Evolutionary conservation across 1,284 basidiomycete species (phyloP), one percentile per base, ranked within the genome.

Genomic region (Ustilago nuda): DNA sequence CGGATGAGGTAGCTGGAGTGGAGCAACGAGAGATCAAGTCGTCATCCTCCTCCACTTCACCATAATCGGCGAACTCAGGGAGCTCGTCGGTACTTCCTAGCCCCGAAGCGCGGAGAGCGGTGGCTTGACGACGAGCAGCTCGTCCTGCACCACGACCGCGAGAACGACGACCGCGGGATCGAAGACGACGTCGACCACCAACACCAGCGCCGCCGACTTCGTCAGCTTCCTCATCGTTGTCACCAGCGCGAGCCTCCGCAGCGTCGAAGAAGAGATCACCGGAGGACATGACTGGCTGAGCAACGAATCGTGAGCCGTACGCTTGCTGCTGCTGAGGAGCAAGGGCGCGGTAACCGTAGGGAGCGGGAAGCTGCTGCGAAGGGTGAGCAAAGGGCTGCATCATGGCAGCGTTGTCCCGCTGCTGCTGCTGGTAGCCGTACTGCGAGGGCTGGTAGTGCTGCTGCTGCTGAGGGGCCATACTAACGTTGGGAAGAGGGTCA

Each of bases 111-210:
- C 66, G 54, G 4, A 79, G 46, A 3, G 79, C 79, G 3, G 79
- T 78, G 1, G 79, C 79, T 57, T 75, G 72, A 33, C 79, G 67
- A 50, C 79, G 66, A 3, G 79, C 79, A 1, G 79, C 79, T 6
- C 79, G 62, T 8, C 79, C 79, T 1, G 79, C 79, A 15, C 79
- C 79, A n/a, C 79, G 70, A 8, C 79, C 79, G 11, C 79, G 78
- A 13, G 67, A 72, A 4, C 79, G 71, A 11, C 79, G 67, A 0
- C 79, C 78, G 11, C 79, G 75, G 0, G 79, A 76, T 1, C 78
- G 75, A 4, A 72, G 32, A 6, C 79, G 66, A 13, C 73, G 61
- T 2, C 74, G 57, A 27, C 56, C 63, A 17, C 2, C 33, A 11
- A 39, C 30, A 36, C 13, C 33, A 11, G 46, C 30, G 41, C 13